Base-by-base conservation (phyloP, 169 alveolate species). In the Plasmodium inui region DNA sequence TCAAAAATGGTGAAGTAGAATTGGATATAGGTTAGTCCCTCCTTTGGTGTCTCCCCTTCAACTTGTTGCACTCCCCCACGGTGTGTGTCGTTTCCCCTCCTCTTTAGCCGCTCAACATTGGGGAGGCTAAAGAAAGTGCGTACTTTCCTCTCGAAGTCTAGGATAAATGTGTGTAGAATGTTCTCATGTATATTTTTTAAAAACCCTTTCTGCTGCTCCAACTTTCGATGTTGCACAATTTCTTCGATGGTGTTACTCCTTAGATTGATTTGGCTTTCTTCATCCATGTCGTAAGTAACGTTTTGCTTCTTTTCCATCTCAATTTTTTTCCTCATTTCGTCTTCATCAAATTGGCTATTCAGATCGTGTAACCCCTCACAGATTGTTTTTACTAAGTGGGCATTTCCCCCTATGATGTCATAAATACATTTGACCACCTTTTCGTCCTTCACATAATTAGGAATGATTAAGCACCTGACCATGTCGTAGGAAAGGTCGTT, bases 251-350 rank as follows among this genome's bases (percentile, higher is more conserved):
- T 30, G 37, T 85, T 85, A 44, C 39, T 32, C n/a, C 39, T 14
- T n/a, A 26, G 8, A 37, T 37, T 39, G 55, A n/a, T 3, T 28
- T 73, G 61, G 9, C n/a, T 34, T 32, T 85, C 93, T 73, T 85
- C 93, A 76, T 85, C 93, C 84, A 85, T 85, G 61, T 85, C 93
- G 61, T 85, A 85, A 19, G 80, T 85, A 50, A 85, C 39, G 46
- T 85, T 85, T 72, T 39, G 34, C 50, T 85, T 85, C 46, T 53
- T 85, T 12, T 73, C 93, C 17, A 50, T 19, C 73, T 85, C 93
- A 50, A 85, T 85, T 73, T 85, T 50, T 8, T 72, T 53, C 57
- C 78, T 28, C 30, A 85, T 73, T 85, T 85, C 17, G 5, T 5
- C 8, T 46, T 85, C 93, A 32, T 73, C 55, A 85, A 28, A 73